Evolutionary conservation across 106 monocot genomes (phyloP).

Genomic region (Platanthera zijinensis): DNA sequence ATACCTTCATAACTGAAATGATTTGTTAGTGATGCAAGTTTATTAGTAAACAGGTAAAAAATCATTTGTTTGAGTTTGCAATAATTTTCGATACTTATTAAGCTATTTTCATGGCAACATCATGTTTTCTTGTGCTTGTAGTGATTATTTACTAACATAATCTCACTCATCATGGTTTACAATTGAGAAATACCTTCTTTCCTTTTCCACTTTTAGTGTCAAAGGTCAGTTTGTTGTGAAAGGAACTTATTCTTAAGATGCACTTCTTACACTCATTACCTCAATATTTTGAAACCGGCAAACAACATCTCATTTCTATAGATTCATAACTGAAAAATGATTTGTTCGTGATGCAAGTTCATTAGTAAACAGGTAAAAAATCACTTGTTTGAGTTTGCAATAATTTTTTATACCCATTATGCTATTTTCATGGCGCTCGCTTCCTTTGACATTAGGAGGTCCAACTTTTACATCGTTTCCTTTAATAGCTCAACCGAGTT

Average conservation of each 20-base stretch:
- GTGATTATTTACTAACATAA: not conserved
- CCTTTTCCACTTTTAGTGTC: not conserved
- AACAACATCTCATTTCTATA: not conserved
- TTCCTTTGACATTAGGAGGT: too few species aligned
- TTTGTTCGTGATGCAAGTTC: not conserved
- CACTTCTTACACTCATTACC: not conserved
- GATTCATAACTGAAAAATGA: not conserved
- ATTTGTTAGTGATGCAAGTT: not conserved
- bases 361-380: not conserved
- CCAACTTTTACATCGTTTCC: too few species aligned
- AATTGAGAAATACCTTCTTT: not conserved
- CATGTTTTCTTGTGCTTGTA: too few species aligned
- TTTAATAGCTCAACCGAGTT: too few species aligned
- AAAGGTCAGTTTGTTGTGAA: not conserved
- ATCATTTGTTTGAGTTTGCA: not conserved
- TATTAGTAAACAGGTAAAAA: not conserved
- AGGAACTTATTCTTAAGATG: not conserved
- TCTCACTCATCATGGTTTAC: not conserved
- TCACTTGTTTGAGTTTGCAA: not conserved
- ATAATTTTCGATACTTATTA: not conserved
- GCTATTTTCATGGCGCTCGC: too few species aligned
- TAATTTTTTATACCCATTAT: not conserved
- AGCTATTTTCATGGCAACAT: too few species aligned
- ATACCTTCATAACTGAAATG: not conserved
- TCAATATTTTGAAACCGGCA: not conserved